Base-by-base conservation (phyloP, 2,329 filamentous ascomycete species). In the Fusarium tjaetaba region DNA sequence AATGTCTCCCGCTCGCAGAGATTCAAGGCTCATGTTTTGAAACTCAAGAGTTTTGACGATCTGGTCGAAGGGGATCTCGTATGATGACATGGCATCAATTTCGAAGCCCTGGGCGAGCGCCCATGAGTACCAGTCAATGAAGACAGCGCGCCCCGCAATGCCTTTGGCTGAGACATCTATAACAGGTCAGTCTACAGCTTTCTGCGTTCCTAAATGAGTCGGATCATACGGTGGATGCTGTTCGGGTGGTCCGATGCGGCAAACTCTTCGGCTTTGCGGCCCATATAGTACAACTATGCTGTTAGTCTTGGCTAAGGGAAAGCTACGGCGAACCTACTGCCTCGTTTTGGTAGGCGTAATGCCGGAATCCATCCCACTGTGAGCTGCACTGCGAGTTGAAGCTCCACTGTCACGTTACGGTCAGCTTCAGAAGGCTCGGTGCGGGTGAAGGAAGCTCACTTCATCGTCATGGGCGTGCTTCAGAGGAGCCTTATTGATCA, bases 401-500 rank as follows among this genome's bases (percentile, higher is more conserved):
- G 5, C 38, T 61, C 72, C 61, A 75, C 70, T 73, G 15, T 6
- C 7, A 7, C 14, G 4, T 22, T 8, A 22, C 2, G 2, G 9
- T 11, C 26, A 46, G 55, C 7, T 30, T 9, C 8, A n/a, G n/a
- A 14, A 15, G 14, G 5, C 5, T 15, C 13, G 11, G 14, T 14
- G 14, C 46, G 10, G 20, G 10, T 30, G 4, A 16, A 10, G 10
- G 7, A 6, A 16, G 15, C 46, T 7, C 0, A 74, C 76, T 56
- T 77, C 76, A 9, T 78, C 76, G 20, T 78, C 75, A 43, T 78
- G 72, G 2, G 74, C 75, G 30, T 78, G 75, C 49, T 76, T 77
- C 16, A 75, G 10, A 1, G 74, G 76, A 4, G 74, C 71, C n/a
- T 78, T 79, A 26, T 78, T 78, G 13, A 78, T 71, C 2, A 68